Evolutionary conservation across 1,284 basidiomycete species (phyloP), one percentile per base, ranked within the genome.

Genomic region (Sporisorium graminicola): DNA sequence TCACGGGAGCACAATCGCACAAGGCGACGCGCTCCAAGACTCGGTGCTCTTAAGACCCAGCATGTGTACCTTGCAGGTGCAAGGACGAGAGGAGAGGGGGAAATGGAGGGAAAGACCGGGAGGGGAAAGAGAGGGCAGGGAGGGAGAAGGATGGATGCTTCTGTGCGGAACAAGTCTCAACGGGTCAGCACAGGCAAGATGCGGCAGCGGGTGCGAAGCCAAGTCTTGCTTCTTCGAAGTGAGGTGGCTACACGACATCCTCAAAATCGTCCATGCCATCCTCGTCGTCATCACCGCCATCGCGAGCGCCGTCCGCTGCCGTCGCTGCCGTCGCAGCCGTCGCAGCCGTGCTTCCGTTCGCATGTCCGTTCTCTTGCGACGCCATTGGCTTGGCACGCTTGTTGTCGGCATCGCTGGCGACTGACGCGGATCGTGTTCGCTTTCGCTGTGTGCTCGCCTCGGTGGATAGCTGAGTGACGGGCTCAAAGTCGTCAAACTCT

Each of bases 211-310:
- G 29, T 43, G 40, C 20, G 58, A 53, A 47, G 53, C 22, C 35
- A 35, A 46, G 35, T 4, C 33, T 55, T 49, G 57, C 64, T 46
- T 35, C 33, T 37, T 37, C 58, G 33, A 37, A n/a, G 20, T 46
- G 40, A 57, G 58, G n/a, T 22, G 49, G 46, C 56, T 72, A 82
- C 37, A 82, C 78, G 52, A 82, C 80, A 59, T 82, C 79, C 57
- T 82, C 80, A 70, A 82, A 80, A 37, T 82, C 80, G 68, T 79
- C 77, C 74, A 79, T 66, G 31, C 68, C 79, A 12, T 82, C 80
- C 5, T 75, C 80, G 6, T 64, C 73, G 7, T 56, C 71, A 18
- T 55, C 74, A 14, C n/a, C 40, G 40, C 9, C 58, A 7, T 22
- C 58, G 16, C 33, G 60, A 9, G 54, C 55, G 7, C 20, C 20